A percentile compares a stretch with the other conserved stretches of the same genome.
Conservation (phyloP, 2,329 filamentous ascomycete genomes). For the Stromatinia cepivora region DNA sequence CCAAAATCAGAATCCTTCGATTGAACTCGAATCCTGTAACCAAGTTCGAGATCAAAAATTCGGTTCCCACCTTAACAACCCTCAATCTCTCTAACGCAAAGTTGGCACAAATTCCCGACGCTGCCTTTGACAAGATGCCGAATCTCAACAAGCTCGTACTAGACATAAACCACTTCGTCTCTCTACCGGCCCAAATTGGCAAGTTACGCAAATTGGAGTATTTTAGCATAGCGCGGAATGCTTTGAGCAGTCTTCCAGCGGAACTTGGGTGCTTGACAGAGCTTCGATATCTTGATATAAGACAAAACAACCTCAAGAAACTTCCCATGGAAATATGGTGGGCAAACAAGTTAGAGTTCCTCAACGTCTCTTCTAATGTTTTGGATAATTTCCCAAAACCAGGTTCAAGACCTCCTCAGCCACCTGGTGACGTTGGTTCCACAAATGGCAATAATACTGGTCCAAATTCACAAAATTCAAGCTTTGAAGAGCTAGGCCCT, state of each 20-base stretch:
- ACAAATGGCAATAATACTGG: slow-evolving; percentile 27
- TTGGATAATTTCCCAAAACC: slow-evolving; percentile 89
- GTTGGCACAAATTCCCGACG: slow-evolving; percentile 81
- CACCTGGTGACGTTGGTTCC: slow-evolving; percentile 51
- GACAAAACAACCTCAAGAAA: slow-evolving; percentile 89
- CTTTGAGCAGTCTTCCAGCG: slow-evolving; percentile 76
- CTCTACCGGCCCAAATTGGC: slow-evolving; percentile 81
- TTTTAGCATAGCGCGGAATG: slow-evolving; percentile 85
- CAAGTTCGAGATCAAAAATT: slow-evolving; percentile 78
- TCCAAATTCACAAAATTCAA: slow-evolving; percentile 60
- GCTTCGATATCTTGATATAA: slow-evolving; percentile 80
- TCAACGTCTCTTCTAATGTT: slow-evolving; percentile 95
- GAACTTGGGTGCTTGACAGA: slow-evolving; percentile 88
- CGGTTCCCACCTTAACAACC: slow-evolving; percentile 78
- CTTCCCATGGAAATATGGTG: slow-evolving; percentile 96
- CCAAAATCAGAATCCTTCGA: slow-evolving; percentile 78
- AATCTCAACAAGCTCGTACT: slow-evolving; percentile 85
- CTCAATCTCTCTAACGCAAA: slow-evolving; percentile 91
- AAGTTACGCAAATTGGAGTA: slow-evolving; percentile 81
- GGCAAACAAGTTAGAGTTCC: slow-evolving; percentile 82
- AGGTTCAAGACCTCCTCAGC: slow-evolving; percentile 65
- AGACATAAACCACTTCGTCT: slow-evolving; percentile 95
- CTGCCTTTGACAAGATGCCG: slow-evolving; percentile 81
- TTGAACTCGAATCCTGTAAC: slow-evolving; percentile 95
- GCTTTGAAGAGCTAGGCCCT: slow-evolving; percentile 74